Base-by-base conservation (phyloP, 2,329 filamentous ascomycete genomes). In the Metarhizium guizhouense region DNA sequence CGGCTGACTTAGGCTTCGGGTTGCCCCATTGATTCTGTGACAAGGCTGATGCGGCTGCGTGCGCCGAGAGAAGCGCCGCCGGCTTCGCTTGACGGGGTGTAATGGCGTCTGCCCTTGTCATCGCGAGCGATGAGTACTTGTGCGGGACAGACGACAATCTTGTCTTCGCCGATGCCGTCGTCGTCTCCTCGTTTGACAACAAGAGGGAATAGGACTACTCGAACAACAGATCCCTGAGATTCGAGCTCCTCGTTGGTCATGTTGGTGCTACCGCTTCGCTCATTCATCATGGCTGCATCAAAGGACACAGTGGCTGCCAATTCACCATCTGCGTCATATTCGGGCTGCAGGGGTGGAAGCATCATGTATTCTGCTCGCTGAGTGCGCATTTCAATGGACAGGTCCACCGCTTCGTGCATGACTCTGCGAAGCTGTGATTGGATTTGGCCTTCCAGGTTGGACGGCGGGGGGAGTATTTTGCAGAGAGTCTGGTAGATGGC, bases 361-460 rank as follows among this genome's bases (percentile, higher is more conserved):
- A 99, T 99, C 76, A 96, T 94, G 76, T 96, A 99, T 75, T 97
- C 94, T 42, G 94, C 91, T 57, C 90, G 85, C 70, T 99, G 94
- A 16, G 88, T 95, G 68, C 94, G 91, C 94, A 99, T 99, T 74
- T 96, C 92, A 61, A 99, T 85, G 1, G 91, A 91, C 11, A 99
- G 82, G 57, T 89, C 87, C 52, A 96, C 94, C 0, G 95, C 94
- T 59, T 93, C 84, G 61, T 84, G 84, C 72, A 99, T 85, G 53
- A 99, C 91, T 63, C 89, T 90, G 64, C 88, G 87, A 54, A 99
- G 80, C 60, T 93, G 92, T 38, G 88, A 83, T 63, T 91, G 81
- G 50, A 96, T 88, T 68, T 95, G 88, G 45, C 79, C 74, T 72
- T 94, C 88, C 55, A 93, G 78, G 63, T 94, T 84, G 54, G 83